phyloP scores from a whole-genome alignment of 768 basidiomycete genomes.

The Russula vinacea region DNA sequence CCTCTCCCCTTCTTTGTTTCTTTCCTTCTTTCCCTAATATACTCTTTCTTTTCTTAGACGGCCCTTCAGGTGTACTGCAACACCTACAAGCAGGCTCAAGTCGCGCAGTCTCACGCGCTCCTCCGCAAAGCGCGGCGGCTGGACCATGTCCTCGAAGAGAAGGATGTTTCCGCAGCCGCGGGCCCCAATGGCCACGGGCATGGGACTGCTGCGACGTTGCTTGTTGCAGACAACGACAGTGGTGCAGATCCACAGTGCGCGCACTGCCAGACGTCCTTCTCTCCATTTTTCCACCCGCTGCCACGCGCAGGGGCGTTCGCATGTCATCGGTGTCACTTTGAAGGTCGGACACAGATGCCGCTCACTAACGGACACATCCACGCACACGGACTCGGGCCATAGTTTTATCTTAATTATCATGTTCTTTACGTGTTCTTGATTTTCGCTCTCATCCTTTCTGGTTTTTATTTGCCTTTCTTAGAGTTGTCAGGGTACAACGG shows the following conservation, averaged over 20 bases:
- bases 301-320: constrained; percentile 35
- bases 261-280: constrained; percentile 64
- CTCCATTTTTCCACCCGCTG: constrained; percentile 68
- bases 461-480: constrained; percentile 12
- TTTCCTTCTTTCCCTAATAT: neutral
- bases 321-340: constrained; percentile 49
- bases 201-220: neutral
- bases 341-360: constrained; percentile 30
- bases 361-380: constrained; percentile 27
- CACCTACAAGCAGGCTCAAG: constrained; percentile 75
- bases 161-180: constrained; percentile 28
- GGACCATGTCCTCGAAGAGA: constrained; percentile 60
- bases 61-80: constrained; percentile 85
- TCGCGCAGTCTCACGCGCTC: constrained; percentile 73
- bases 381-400: constrained; percentile 5
- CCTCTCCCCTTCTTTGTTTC: neutral
- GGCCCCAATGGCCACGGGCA: constrained; percentile 26
- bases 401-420: constrained; percentile 2
- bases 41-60: constrained; percentile 50
- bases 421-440: neutral
- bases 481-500: constrained; percentile 21
- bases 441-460: neutral
- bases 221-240: neutral
- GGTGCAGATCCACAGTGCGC: constrained; percentile 46
- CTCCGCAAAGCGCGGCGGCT: constrained; percentile 86